Base-by-base conservation (phyloP, 257 asterid genomes). In the Gentiana straminea region DNA sequence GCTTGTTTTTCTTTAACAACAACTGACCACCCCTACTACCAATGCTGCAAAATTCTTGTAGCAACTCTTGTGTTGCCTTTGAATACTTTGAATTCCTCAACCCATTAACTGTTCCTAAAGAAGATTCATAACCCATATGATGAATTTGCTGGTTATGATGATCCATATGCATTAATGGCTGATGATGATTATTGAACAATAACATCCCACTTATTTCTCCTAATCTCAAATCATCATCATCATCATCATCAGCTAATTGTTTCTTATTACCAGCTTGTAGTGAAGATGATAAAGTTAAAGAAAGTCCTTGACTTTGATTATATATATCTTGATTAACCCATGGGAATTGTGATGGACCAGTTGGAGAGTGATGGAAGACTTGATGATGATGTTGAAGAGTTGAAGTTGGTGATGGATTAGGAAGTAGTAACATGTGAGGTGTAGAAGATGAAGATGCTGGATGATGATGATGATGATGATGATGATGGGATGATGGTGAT, bases 1-100 rank as follows among this genome's bases (percentile, higher is more conserved):
- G 51, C 33, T 81, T 82, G 74, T 57, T 84, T 55, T 87, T 87
- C 83, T 78, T 83, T 56, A 80, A 75, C 7, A 79, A 89, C 57
- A 81, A 75, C 7, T 81, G 91, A n/a, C 93, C 94, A n/a, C 93
- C 94, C 13, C 85, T 76, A 11, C 85, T 77, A 39, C 97, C 94
- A 38, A 88, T 97, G 49, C 89, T 85, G 61, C 99, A 92, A 62
- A 92, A 92, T 66, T 92, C 99, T 52, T 92, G 95, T 62, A 92
- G 56, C 69, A 92, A 66, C 48, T 88, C 95, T 49, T 83, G 94
- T 0, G 94, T 94, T 1, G 94, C 86, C 61, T 92, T 88, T 0
- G 91, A 89, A 39, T 88, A 92, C 62, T 68, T 81, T 0, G 95
- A 88, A 55, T 76, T 88, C 58, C 95, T 65, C 51, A 92, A 54